phyloP scores from a whole-genome alignment of 2,329 filamentous ascomycete species.

The Lachnellula arida region DNA sequence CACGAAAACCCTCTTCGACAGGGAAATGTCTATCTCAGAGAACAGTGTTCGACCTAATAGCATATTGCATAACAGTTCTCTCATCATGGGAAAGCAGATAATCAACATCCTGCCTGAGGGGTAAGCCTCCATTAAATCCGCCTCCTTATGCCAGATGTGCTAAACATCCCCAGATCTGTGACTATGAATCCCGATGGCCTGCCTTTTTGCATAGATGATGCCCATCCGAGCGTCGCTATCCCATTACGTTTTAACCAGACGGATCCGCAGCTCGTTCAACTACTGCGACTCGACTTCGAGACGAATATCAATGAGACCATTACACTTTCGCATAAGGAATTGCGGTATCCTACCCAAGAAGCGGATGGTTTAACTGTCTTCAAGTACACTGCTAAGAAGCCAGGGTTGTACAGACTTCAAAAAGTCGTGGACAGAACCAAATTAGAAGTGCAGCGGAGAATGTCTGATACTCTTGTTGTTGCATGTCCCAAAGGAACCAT shows the following conservation, averaged over 20 bases:
- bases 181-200: slow-evolving; percentile 75
- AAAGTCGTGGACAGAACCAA: slow-evolving; percentile 91
- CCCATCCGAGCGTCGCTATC: slow-evolving; percentile 57
- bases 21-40: slow-evolving; percentile 90
- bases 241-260: slow-evolving; percentile 95
- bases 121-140: slow-evolving; percentile 36
- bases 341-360: slow-evolving; percentile 61
- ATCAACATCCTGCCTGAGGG: slow-evolving; percentile 97
- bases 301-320: slow-evolving; percentile 77
- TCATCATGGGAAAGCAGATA: slow-evolving; percentile 94
- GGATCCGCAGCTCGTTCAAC: slow-evolving; percentile 78
- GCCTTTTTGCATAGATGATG: slow-evolving; percentile 75
- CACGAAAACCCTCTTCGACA: slow-evolving; percentile 81
- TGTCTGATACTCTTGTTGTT: slow-evolving; percentile 77
- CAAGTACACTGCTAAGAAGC: slow-evolving; percentile 72
- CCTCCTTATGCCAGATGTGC: background rate
- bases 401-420: slow-evolving; percentile 79
- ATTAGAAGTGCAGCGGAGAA: slow-evolving; percentile 76
- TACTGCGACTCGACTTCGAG: slow-evolving; percentile 82
- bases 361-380: slow-evolving; percentile 58
- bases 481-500: slow-evolving; percentile 78
- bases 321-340: slow-evolving; percentile 66
- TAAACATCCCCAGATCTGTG: slow-evolving; percentile 56
- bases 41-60: slow-evolving; percentile 81
- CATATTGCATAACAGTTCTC: slow-evolving; percentile 85